Base-by-base conservation (phyloP, 805 yeast species). In the Starmerella roubikii region DNA sequence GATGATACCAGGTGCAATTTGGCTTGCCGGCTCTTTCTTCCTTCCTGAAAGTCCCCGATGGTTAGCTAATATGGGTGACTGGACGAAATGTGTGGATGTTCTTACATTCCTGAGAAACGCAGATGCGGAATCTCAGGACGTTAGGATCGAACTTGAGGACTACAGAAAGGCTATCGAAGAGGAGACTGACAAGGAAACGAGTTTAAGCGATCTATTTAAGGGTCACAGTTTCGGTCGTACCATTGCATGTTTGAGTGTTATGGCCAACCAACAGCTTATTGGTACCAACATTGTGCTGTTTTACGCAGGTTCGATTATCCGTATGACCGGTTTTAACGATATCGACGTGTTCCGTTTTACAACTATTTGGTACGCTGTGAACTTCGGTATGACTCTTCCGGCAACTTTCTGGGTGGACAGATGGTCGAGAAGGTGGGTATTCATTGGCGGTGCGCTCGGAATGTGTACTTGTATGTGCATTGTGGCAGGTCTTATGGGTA, bases 231-330 rank as follows among this genome's bases (percentile, higher is more conserved):
- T 45, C 20, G 40, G 49, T 22, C 51, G 55, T 11, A 47, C 50
- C 41, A 46, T 45, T 40, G 59, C 44, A 60, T 70, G 60, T 17
- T 32, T 51, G 23, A 45, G 46, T 25, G 47, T 51, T 40, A 67
- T 64, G 50, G 48, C 57, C 37, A 69, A 75, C 64, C 79, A 74
- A 55, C 85, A 78, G 61, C 65, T 76, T 16, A 43, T 82, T 30
- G 86, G 85, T 58, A 70, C 75, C 53, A 76, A 78, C 61, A 76
- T 74, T 52, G 69, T 78, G 51, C 73, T 78, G 62, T 78, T 77
- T 66, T 78, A 71, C 55, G 71, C 76, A 56, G 76, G 78, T 60
- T 54, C 60, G 35, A 60, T 69, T 4, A 62, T 71, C 47, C 73
- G 72, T 26, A 60, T 72, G 38, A 46, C 62, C 6, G 74, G 71